These are phyloP conservation scores for Stemphylium vesicarium DNA, from an alignment of 2,329 filamentous ascomycete genomes.

Conservation along the genomic window DNA sequence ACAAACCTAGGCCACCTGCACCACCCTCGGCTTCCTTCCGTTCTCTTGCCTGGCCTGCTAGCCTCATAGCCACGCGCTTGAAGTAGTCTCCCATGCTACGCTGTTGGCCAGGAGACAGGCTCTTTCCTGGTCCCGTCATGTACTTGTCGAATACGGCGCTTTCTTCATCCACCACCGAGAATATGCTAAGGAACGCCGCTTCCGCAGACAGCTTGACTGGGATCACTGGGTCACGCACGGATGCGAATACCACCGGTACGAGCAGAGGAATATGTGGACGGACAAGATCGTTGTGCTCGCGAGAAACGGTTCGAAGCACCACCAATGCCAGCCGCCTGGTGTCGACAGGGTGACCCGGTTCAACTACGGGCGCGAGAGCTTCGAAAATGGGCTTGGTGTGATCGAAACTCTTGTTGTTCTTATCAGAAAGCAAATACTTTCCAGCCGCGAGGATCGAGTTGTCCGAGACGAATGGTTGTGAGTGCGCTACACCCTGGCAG, in stretches of 20 bases:
- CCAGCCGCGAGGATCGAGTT: slow-evolving; percentile 89
- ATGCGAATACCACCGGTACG: slow-evolving; percentile 84
- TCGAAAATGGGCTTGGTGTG: slow-evolving; percentile 80
- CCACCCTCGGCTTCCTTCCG: slow-evolving; percentile 91
- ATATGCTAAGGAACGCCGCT: slow-evolving; percentile 89
- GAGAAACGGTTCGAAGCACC: slow-evolving; percentile 82
- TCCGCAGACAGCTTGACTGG: slow-evolving; percentile 95
- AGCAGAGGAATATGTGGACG: slow-evolving; percentile 81
- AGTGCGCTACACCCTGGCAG: slow-evolving; percentile 75
- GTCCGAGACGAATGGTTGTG: slow-evolving; percentile 80
- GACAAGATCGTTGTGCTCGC: slow-evolving; percentile 78
- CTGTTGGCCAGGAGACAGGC: slow-evolving; percentile 74
- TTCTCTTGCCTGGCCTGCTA: slow-evolving; percentile 88
- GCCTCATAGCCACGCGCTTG: slow-evolving; percentile 83
- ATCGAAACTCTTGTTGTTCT: slow-evolving; percentile 73
- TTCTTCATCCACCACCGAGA: slow-evolving; percentile 88
- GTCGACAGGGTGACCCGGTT: slow-evolving; percentile 79
- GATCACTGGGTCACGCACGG: slow-evolving; percentile 89
- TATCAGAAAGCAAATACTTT: slow-evolving; percentile 79
- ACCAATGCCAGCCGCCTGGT: slow-evolving; percentile 86
- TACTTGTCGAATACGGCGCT: slow-evolving; percentile 88
- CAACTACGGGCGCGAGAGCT: slow-evolving; percentile 74
- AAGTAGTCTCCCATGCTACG: slow-evolving; percentile 97
- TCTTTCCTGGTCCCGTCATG: slow-evolving; percentile 70
- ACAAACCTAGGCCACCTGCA: slow-evolving; percentile 80